These are phyloP conservation scores for Ophiostoma triangulosporum DNA, from an alignment of 2,329 filamentous ascomycete species.

Conservation along the genomic window DNA sequence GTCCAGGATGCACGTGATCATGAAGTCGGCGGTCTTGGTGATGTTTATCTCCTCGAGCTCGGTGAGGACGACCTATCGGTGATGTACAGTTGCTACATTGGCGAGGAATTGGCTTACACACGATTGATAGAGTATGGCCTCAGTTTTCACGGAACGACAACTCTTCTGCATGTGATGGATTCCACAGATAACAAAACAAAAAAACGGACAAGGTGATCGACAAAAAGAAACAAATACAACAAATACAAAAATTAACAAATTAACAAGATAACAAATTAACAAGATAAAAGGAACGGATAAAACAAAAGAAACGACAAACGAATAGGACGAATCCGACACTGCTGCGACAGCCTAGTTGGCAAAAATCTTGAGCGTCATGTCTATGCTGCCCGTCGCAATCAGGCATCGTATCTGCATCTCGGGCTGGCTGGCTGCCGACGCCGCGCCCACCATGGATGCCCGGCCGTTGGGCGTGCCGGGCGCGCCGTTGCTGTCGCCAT, in stretches of 20 bases:
- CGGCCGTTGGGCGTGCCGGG: slow-evolving; percentile 21
- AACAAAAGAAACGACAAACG: background rate
- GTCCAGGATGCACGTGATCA: too few species aligned
- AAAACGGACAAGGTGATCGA: too few species aligned
- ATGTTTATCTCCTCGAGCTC: too few species aligned
- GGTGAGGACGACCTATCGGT: too few species aligned
- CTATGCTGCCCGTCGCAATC: slow-evolving; percentile 76
- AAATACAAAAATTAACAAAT: background rate
- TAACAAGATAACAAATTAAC: background rate
- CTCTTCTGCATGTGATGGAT: too few species aligned
- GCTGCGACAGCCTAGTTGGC: slow-evolving; percentile 31
- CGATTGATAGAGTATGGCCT: too few species aligned
- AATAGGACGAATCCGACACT: background rate
- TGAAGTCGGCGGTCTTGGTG: too few species aligned
- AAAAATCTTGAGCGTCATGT: slow-evolving; percentile 67
- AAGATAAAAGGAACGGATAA: background rate
- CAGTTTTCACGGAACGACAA: too few species aligned
- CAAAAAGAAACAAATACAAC: background rate
- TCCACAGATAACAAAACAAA: too few species aligned
- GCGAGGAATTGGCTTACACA: too few species aligned
- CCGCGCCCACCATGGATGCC: background rate
- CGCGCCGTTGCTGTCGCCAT: slow-evolving; percentile 19
- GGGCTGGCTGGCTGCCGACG: background rate
- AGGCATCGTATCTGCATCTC: slow-evolving; percentile 65
- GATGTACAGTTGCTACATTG: too few species aligned